Evolutionary conservation across 1,284 basidiomycete species (phyloP).

Genomic region (Thelephora terrestris): DNA sequence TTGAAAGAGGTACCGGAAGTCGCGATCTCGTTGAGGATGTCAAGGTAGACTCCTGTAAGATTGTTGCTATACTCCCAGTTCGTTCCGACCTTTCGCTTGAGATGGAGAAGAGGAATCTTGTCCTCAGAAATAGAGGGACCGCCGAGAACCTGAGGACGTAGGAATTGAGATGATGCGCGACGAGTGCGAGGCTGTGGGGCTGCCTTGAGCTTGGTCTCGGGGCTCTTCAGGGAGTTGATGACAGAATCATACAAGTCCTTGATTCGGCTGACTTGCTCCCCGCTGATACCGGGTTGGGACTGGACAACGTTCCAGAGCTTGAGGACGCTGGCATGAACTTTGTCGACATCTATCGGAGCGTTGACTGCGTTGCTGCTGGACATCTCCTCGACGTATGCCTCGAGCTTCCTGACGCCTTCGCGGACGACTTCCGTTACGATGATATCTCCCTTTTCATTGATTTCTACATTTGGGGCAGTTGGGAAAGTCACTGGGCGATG

Average conservation of each 20-base stretch:
- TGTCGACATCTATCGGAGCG: constrained; percentile 82
- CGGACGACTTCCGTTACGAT: constrained; percentile 92
- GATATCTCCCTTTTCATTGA: constrained; percentile 90
- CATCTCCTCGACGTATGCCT: constrained; percentile 99
- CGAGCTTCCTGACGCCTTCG: constrained; percentile 92
- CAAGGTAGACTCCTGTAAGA: constrained; percentile 90
- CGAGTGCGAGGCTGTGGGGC: constrained; percentile 43
- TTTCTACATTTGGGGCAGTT: constrained; percentile 91
- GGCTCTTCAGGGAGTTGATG: constrained; percentile 67
- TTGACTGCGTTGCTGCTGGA: constrained; percentile 86
- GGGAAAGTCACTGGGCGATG: constrained; percentile 80
- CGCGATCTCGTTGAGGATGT: constrained; percentile 95
- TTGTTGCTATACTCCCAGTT: constrained; percentile 97
- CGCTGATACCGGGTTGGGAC: constrained; percentile 91
- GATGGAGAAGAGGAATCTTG: constrained; percentile 88
- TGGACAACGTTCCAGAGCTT: constrained; percentile 98
- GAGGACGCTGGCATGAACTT: constrained; percentile 91
- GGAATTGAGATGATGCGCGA: constrained; percentile 89
- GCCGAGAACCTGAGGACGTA: constrained; percentile 75
- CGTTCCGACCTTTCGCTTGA: constrained; percentile 95
- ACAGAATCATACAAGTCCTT: constrained; percentile 96
- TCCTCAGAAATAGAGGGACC: constrained; percentile 78
- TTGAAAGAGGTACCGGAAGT: constrained; percentile 97
- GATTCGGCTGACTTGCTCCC: constrained; percentile 96
- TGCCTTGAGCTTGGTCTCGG: constrained; percentile 33